Conservation (phyloP, 164 flowering plant genomes). For the Aristolochia fimbriata region DNA sequence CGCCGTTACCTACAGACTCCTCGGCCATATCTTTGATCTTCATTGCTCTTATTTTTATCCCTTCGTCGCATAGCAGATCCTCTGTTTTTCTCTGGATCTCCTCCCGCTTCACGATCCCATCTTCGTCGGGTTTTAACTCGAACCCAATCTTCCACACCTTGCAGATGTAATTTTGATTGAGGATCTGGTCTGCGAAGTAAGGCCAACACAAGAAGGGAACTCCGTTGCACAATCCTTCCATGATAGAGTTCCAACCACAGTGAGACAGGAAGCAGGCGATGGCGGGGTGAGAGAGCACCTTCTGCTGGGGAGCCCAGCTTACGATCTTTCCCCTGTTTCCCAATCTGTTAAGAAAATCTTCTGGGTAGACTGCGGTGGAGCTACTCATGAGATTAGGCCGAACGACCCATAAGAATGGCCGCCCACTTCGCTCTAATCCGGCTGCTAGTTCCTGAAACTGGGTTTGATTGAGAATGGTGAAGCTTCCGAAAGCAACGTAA, state of each 20-base stretch:
- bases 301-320: constrained; percentile 24
- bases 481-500: constrained; percentile 3
- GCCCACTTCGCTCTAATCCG: background rate
- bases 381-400: background rate
- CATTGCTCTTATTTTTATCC: constrained; percentile 8
- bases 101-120: too few species aligned
- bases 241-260: too few species aligned
- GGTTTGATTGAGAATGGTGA: background rate
- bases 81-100: too few species aligned
- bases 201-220: too few species aligned
- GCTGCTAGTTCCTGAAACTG: background rate
- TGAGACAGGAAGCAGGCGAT: too few species aligned
- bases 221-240: too few species aligned
- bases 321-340: background rate
- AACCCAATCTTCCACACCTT: too few species aligned
- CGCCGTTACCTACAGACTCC: background rate
- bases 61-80: background rate
- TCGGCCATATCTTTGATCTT: constrained; percentile 11
- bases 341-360: background rate
- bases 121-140: too few species aligned
- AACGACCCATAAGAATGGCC: constrained; percentile 2
- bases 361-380: background rate
- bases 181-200: too few species aligned
- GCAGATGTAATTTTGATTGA: too few species aligned
- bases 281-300: too few species aligned